Percentiles rank a stretch among this genome's conserved stretches.
phyloP scores from a whole-genome alignment of 2,329 filamentous ascomycete genomes.

The Lomentospora prolificans region DNA sequence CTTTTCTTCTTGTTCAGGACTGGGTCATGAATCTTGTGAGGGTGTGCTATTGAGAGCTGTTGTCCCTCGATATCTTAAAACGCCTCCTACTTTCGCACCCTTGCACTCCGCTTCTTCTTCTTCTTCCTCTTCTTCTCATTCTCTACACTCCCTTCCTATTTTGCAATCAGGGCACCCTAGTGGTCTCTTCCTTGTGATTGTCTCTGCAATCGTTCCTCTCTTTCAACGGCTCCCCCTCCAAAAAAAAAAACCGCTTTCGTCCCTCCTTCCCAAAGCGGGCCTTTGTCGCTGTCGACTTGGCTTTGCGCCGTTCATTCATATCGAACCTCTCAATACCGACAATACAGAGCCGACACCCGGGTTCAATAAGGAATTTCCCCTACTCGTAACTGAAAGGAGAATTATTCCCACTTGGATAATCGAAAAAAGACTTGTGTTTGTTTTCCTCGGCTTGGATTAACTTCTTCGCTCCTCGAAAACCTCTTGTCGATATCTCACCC shows the following conservation, averaged over 20 bases:
- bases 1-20: not conserved
- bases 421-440: too few species aligned
- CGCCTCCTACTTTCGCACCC: too few species aligned
- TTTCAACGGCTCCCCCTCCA: too few species aligned
- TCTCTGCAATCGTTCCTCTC: slow-evolving; percentile 1
- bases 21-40: not conserved
- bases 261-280: not conserved
- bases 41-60: not conserved
- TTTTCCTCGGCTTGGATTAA: not conserved
- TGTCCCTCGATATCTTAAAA: too few species aligned
- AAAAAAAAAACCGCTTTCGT: not conserved
- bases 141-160: slow-evolving; percentile 1
- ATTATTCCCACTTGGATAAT: not conserved
- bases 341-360: not conserved
- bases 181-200: slow-evolving; percentile 2
- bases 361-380: not conserved
- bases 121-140: not conserved
- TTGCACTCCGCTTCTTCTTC: too few species aligned
- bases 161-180: not conserved
- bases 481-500: not conserved
- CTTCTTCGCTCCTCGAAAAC: not conserved
- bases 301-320: slow-evolving; percentile 8
- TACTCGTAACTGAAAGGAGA: not conserved
- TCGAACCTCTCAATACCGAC: not conserved
- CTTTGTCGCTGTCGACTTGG: not conserved